Base-by-base conservation (phyloP, 345 rosid species). In the Gossypium longicalyx region DNA sequence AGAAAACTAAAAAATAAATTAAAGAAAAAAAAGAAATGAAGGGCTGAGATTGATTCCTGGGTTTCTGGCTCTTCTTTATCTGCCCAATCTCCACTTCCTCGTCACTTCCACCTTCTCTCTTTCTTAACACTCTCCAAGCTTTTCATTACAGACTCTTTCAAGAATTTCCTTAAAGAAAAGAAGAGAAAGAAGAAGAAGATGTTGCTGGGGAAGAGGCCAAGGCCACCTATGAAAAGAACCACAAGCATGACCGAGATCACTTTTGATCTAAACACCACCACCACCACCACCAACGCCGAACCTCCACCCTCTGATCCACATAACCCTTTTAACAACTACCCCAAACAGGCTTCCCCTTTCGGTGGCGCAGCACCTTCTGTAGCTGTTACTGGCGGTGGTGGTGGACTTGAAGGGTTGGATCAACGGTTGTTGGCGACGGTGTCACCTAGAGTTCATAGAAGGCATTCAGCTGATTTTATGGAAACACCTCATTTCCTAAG, bases 141-240 rank as follows among this genome's bases (percentile, higher is more conserved):
- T 43, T 67, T 70, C 70, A 67, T 52, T 17, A 2, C 19, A 23
- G 2, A 67, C 57, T 34, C 22, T 63, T n/a, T 70, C 57, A 13
- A 17, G 78, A 15, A 34, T 34, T 47, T 12, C n/a, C 1, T 17
- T 5, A 5, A 1, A 7, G 25, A 6, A 22, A 13, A 12, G 9
- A 20, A 57, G 12, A 44, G 2, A 48, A 27, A 9, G 0, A 19
- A 69, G 60, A 77, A 48, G 41, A 27, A 23, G 65, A 93, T 90
- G 96, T 77, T 89, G 88, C 73, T 90, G 66, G 97, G 98, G n/a
- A 93, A 94, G 89, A 91, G 97, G 81, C 86, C 92, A 3, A 84
- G 98, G 27, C 88, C 81, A 38, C 94, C 91, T 9, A 85, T 94
- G 82, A 90, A 85, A 84, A 88, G 97, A 82, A 93, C 97, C 10